Conservation (phyloP, 495 filamentous ascomycete genomes). For the Daldinia bambusicola region DNA sequence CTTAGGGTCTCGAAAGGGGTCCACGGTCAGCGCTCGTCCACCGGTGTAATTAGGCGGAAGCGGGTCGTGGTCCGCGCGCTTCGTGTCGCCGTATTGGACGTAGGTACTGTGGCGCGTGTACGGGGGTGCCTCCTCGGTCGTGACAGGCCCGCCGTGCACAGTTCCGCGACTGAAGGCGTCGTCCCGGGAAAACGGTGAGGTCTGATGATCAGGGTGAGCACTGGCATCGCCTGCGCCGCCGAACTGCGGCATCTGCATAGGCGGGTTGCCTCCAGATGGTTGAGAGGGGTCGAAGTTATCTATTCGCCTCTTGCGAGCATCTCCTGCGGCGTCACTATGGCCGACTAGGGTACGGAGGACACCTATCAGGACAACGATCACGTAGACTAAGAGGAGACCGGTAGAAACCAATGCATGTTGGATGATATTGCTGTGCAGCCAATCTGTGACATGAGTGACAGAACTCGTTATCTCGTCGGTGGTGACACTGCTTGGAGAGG, state of each 20-base stretch:
- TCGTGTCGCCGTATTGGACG: conserved; percentile 38
- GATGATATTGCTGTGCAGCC: conserved; percentile 70
- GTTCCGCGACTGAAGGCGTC: conserved; percentile 29
- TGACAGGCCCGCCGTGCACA: conserved; percentile 34
- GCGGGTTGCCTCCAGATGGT: neutral
- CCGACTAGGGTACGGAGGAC: conserved; percentile 69
- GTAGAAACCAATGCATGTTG: conserved; percentile 81
- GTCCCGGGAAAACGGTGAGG: conserved; percentile 31
- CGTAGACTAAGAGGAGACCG: conserved; percentile 75
- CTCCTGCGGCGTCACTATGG: conserved; percentile 62
- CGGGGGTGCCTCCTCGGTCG: conserved; percentile 36
- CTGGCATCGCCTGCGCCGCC: conserved; percentile 28
- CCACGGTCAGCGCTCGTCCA: conserved; percentile 10
- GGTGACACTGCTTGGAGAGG: conserved; percentile 72
- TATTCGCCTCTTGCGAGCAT: conserved; percentile 32
- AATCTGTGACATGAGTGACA: conserved; percentile 69
- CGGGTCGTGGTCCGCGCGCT: conserved; percentile 25
- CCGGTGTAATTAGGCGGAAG: conserved; percentile 1
- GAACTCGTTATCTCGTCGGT: conserved; percentile 84
- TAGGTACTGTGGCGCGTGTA: conserved; percentile 41
- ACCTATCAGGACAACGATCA: conserved; percentile 79
- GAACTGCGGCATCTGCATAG: conserved; percentile 31
- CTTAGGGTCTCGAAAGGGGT: conserved; percentile 31
- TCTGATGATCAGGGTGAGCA: conserved; percentile 36
- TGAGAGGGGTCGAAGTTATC: conserved; percentile 20